Percentiles rank a stretch among this genome's conserved stretches.
Conservation (phyloP, 2,329 filamentous ascomycete genomes). For the Cladosporium colombiae region DNA sequence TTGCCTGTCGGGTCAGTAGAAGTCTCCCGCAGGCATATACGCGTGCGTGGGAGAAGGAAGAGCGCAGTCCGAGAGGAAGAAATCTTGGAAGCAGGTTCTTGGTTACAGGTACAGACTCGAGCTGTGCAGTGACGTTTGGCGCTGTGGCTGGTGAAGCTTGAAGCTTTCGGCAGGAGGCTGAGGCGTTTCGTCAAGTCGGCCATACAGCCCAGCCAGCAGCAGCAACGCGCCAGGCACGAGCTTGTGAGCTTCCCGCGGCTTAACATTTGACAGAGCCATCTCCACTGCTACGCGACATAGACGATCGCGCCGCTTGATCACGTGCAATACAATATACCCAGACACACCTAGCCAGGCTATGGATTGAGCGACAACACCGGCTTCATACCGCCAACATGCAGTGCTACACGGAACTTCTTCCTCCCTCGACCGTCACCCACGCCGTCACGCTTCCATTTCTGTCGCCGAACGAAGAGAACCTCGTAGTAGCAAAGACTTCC, state of each 20-base stretch:
- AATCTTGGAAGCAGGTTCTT: conserved; percentile 2
- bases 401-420: conserved; percentile 94
- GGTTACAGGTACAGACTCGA: neutral
- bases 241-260: neutral
- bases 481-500: conserved; percentile 89
- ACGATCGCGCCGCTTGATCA: neutral
- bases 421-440: conserved; percentile 91
- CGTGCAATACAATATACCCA: neutral
- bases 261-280: neutral
- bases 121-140: neutral
- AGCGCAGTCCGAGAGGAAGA: neutral
- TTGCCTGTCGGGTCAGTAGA: neutral
- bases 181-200: neutral
- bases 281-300: neutral
- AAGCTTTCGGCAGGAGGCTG: neutral
- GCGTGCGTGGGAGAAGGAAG: neutral
- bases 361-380: neutral
- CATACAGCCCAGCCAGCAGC: neutral
- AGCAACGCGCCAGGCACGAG: conserved; percentile 4
- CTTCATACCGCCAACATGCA: conserved; percentile 63
- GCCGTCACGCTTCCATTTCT: conserved; percentile 78
- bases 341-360: neutral
- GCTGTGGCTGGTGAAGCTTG: conserved; percentile 1
- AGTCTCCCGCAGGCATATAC: neutral
- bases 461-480: conserved; percentile 73